Evolutionary conservation across 140 eudicot genomes (phyloP).

Genomic region (Oenanthe javanica): DNA sequence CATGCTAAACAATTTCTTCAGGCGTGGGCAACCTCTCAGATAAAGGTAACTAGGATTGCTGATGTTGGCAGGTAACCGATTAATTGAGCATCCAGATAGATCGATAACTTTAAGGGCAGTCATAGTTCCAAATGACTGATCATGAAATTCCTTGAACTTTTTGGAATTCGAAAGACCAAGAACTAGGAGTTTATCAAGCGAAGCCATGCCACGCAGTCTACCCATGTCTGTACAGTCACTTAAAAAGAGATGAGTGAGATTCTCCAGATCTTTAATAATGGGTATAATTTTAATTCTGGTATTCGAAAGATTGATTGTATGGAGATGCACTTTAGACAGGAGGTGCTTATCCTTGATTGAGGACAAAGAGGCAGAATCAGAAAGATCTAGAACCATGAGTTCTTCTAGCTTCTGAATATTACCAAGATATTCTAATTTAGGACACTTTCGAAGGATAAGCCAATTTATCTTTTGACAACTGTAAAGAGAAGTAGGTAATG

Average conservation of each 20-base stretch:
- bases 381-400: conserved; percentile 44
- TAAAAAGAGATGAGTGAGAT: conserved; percentile 35
- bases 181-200: conserved; percentile 33
- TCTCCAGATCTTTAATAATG: conserved; percentile 13
- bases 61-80: conserved; percentile 31
- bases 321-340: conserved; percentile 22
- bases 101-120: conserved; percentile 28
- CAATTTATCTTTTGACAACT: conserved; percentile 26
- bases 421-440: conserved; percentile 22
- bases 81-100: conserved; percentile 31
- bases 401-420: conserved; percentile 22
- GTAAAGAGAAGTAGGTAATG: conserved; percentile 28
- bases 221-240: conserved; percentile 23
- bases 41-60: conserved; percentile 29
- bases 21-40: conserved; percentile 25
- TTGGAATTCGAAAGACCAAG: conserved; percentile 38
- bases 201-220: conserved; percentile 29
- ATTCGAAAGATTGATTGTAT: conserved; percentile 43
- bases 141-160: conserved; percentile 29
- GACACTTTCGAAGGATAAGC: conserved; percentile 38
- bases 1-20: conserved; percentile 18
- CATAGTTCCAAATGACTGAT: conserved; percentile 24
- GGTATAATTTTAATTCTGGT: conserved; percentile 33
- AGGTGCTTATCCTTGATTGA: conserved; percentile 32
- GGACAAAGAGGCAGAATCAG: conserved; percentile 29